Evolutionary conservation across 805 yeast species (phyloP).

Genomic region (Kodamaea leandrae): DNA sequence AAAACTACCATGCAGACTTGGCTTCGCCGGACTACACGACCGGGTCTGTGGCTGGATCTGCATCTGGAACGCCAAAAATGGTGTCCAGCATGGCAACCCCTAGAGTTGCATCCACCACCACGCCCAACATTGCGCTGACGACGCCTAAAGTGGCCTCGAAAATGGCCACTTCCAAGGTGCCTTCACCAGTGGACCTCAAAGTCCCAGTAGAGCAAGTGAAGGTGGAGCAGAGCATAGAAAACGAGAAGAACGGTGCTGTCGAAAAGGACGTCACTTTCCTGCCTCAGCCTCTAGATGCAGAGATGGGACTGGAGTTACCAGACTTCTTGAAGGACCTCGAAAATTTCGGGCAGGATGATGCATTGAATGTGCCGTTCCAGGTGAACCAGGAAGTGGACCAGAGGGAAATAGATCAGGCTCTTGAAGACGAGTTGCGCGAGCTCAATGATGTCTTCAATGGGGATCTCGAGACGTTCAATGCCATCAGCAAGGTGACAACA

Average conservation of each 20-base stretch:
- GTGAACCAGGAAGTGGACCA: conserved; percentile 1
- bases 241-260: no score
- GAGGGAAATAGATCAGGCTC: conserved; percentile 6
- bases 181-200: no score
- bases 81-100: conserved; percentile 1
- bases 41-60: no score
- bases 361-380: background rate
- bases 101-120: no score
- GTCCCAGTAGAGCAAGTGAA: no score
- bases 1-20: conserved; percentile 49
- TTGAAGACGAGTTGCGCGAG: conserved; percentile 9
- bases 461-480: conserved; percentile 7
- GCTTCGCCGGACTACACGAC: background rate
- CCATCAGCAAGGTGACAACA: conserved; percentile 1
- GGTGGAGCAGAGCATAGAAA: no score
- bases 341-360: conserved; percentile 1
- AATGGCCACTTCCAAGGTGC: no score
- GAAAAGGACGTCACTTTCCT: no score
- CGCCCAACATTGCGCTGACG: no score
- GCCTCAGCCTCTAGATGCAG: conserved; percentile 8
- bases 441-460: conserved; percentile 11
- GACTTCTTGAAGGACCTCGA: conserved; percentile 10
- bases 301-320: conserved; percentile 7
- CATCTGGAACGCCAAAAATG: background rate
- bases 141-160: no score